A percentile compares a stretch with the other conserved stretches of the same genome.
phyloP scores from a whole-genome alignment of 1,139 yeast species.

The Pneumocystis canis region DNA sequence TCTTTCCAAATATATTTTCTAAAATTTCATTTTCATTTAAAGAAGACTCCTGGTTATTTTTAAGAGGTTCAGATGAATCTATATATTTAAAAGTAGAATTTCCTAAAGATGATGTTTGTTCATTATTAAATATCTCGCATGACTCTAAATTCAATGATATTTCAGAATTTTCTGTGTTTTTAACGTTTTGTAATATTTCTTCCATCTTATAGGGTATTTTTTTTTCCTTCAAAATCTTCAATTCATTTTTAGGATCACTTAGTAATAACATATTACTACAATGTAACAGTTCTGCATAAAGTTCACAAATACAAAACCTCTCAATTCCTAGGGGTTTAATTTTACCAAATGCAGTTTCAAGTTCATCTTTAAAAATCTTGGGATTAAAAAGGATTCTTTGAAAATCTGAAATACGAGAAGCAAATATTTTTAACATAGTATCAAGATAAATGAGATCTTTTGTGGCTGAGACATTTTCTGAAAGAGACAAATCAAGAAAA shows the following conservation, averaged over 20 bases:
- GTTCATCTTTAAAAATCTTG: conserved; percentile 23
- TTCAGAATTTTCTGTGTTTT: background rate
- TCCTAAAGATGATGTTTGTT: background rate
- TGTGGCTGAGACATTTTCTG: conserved; percentile 58
- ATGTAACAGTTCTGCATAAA: conserved; percentile 85
- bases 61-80: background rate
- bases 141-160: background rate
- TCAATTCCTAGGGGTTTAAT: conserved; percentile 91
- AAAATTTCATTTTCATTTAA: background rate
- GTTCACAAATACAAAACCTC: conserved; percentile 84
- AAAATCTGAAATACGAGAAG: conserved; percentile 59
- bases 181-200: background rate
- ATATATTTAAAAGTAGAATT: background rate
- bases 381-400: conserved; percentile 36
- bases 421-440: conserved; percentile 64
- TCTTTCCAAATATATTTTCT: background rate
- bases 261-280: conserved; percentile 92
- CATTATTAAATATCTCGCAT: background rate
- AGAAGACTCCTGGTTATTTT: background rate
- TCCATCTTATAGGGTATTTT: conserved; percentile 39
- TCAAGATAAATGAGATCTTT: conserved; percentile 93
- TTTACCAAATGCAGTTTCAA: conserved; percentile 58
- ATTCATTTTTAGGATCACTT: conserved; percentile 73
- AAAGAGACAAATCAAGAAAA: background rate
- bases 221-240: conserved; percentile 63